Evolutionary conservation across 306 rosid species (phyloP).

Genomic region (Erythrophleum fordii): DNA sequence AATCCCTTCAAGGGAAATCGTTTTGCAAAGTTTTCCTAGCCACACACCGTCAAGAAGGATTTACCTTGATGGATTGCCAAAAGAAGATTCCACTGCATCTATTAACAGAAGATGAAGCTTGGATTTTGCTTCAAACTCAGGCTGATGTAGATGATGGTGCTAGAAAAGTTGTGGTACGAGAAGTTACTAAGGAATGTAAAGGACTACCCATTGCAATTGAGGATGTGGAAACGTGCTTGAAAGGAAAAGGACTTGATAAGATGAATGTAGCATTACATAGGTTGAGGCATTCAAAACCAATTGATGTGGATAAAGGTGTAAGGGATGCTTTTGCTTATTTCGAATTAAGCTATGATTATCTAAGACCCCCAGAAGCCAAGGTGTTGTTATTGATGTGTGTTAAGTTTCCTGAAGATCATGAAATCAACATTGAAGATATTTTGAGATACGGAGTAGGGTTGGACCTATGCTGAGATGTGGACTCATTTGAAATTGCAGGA

Average conservation of each 20-base stretch:
- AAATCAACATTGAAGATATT: not conserved
- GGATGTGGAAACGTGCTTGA: not conserved
- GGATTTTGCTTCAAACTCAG: not conserved
- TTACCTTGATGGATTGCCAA: not conserved
- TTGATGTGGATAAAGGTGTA: not conserved
- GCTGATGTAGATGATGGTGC: not conserved
- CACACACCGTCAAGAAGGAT: not conserved
- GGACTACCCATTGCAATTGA: not conserved
- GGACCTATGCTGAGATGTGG: not conserved
- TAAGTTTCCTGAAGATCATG: constrained; percentile 5
- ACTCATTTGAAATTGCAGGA: not conserved
- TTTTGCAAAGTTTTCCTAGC: not conserved
- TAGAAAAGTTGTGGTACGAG: not conserved
- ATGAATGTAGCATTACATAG: not conserved
- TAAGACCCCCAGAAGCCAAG: not conserved
- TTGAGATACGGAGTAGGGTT: not conserved
- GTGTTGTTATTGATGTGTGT: not conserved
- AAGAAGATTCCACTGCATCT: not conserved
- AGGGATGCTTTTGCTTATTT: not conserved
- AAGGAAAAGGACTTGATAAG: not conserved
- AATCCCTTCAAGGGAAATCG: not conserved
- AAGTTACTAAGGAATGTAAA: not conserved
- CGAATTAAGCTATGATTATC: not conserved
- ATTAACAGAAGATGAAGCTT: not conserved
- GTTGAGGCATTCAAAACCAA: not conserved